phyloP scores from a whole-genome alignment of 768 basidiomycete genomes.

The Pleurotus giganteus region DNA sequence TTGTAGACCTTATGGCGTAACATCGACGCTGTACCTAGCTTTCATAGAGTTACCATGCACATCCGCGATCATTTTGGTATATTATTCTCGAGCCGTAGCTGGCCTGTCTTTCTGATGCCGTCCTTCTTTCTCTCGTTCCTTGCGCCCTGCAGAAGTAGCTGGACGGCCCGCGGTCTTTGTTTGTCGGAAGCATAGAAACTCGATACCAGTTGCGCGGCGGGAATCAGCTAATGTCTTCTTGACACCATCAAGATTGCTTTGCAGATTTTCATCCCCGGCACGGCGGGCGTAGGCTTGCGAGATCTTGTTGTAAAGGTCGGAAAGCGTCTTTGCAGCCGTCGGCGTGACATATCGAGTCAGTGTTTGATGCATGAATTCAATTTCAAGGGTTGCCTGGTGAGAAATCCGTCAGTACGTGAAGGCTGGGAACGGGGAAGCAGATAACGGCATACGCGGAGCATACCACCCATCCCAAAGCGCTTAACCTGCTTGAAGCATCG shows the following conservation, averaged over 20 bases:
- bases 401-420: not conserved
- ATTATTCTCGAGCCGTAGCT: conserved; percentile 1
- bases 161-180: conserved; percentile 37
- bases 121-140: conserved; percentile 7
- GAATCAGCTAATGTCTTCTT: conserved; percentile 89
- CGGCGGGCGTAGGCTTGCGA: conserved; percentile 88
- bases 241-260: conserved; percentile 84
- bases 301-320: conserved; percentile 92
- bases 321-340: conserved; percentile 77
- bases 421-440: not conserved
- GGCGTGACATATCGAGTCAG: conserved; percentile 85
- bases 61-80: not conserved
- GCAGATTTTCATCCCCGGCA: conserved; percentile 83
- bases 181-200: conserved; percentile 91
- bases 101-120: conserved; percentile 6
- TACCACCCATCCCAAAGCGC: conserved; percentile 96
- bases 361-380: conserved; percentile 98
- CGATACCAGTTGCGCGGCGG: conserved; percentile 86
- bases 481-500: conserved; percentile 85
- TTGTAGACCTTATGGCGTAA: conserved; percentile 76
- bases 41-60: not conserved
- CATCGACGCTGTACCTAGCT: not conserved
- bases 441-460: conserved; percentile 75
- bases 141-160: conserved; percentile 8
- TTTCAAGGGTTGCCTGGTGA: conserved; percentile 90